Percentiles rank a stretch among this genome's conserved stretches.
Evolutionary conservation across 2,329 filamentous ascomycete genomes (phyloP).

Genomic region (Colletotrichum brevisporum): DNA sequence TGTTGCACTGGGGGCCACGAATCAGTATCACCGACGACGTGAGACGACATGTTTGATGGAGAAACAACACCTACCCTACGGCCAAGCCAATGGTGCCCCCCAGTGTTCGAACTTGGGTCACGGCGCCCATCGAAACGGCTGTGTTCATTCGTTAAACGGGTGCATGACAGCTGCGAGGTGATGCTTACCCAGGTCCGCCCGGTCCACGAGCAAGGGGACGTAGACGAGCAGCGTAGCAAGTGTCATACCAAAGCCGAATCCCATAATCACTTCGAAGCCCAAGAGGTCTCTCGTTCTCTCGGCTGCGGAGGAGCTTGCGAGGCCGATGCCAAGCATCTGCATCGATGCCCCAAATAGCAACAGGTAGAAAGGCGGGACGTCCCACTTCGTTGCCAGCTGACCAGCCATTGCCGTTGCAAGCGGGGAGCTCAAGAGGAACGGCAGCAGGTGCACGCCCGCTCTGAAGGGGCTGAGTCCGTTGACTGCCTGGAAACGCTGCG

Average conservation of each 20-base stretch:
- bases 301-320: conserved; percentile 47
- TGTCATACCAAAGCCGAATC: conserved; percentile 53
- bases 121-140: conserved; percentile 53
- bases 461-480: conserved; percentile 48
- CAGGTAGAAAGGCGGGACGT: conserved; percentile 49
- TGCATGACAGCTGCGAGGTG: conserved; percentile 10
- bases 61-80: conserved; percentile 45
- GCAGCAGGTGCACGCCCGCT: conserved; percentile 51
- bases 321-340: conserved; percentile 51
- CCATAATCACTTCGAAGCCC: conserved; percentile 53
- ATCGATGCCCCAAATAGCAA: conserved; percentile 47
- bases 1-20: conserved; percentile 3
- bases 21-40: conserved; percentile 3
- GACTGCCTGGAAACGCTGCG: conserved; percentile 53
- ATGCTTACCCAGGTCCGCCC: conserved; percentile 48
- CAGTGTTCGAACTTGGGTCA: conserved; percentile 55
- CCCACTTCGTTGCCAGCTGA: conserved; percentile 46
- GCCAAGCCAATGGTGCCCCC: conserved; percentile 55
- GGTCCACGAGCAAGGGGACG: conserved; percentile 48
- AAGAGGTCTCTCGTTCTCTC: conserved; percentile 45
- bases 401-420: conserved; percentile 49
- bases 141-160: conserved; percentile 6
- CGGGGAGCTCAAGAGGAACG: conserved; percentile 51
- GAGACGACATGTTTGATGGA: conserved; percentile 22
- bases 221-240: conserved; percentile 50